A percentile compares a stretch with the other conserved stretches of the same genome.
Conservation (phyloP, 768 basidiomycete species). For the Dentipellis sp. region DNA sequence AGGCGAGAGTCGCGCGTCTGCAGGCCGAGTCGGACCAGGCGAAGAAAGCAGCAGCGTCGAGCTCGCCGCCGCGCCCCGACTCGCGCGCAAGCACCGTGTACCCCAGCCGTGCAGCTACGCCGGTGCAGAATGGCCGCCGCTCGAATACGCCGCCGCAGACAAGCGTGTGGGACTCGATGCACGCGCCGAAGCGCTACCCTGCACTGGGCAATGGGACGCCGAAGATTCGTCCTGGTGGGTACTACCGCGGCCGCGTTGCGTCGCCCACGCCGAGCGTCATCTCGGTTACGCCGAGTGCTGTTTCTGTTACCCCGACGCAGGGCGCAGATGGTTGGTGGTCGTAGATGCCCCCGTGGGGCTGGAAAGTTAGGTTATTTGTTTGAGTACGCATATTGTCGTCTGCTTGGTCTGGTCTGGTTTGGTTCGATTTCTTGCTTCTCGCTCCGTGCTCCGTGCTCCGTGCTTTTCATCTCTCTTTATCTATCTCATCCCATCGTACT, state of each 20-base stretch:
- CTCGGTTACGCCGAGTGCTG: slow-evolving; percentile 52
- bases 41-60: slow-evolving; percentile 21
- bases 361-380: too few relatives aligned
- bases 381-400: too few relatives aligned
- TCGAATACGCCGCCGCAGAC: slow-evolving; percentile 41
- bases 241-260: slow-evolving; percentile 30
- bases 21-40: slow-evolving; percentile 51
- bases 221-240: slow-evolving; percentile 18
- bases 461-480: neutral
- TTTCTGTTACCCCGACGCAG: slow-evolving; percentile 62
- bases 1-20: slow-evolving; percentile 46
- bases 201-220: slow-evolving; percentile 14
- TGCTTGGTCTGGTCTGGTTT: too few relatives aligned
- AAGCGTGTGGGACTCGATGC: slow-evolving; percentile 71
- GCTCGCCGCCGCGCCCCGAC: slow-evolving; percentile 54
- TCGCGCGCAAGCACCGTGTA: slow-evolving; percentile 65
- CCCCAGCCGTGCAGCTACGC: slow-evolving; percentile 41
- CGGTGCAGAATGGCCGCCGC: slow-evolving; percentile 33
- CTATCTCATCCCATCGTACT: too few relatives aligned
- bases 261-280: slow-evolving; percentile 75
- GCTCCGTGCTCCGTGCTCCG: neutral
- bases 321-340: slow-evolving; percentile 76
- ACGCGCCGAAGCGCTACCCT: slow-evolving; percentile 28
- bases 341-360: slow-evolving; percentile 20
- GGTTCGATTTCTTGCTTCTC: too few relatives aligned